Evolutionary conservation across 108 stramenopile species (phyloP), one percentile per base, ranked within the genome.

Genomic region (Chaetoceros tenuissimus): DNA sequence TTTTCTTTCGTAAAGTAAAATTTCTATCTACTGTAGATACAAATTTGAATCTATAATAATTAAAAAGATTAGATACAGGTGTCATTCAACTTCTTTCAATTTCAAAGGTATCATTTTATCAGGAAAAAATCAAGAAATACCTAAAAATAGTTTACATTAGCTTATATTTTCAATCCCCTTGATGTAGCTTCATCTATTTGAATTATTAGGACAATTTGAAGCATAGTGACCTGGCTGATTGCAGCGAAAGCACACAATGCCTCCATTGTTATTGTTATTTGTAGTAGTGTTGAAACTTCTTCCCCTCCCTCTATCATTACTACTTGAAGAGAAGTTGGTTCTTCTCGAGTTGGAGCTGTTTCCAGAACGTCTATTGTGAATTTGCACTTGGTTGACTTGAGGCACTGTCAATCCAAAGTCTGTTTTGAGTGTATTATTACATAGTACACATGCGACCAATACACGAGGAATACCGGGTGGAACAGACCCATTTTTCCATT

Each of bases 401-500:
- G 90, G 90, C 13, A 92, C 57, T 5, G 57, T 45, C 24, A 93
- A 75, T 27, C 83, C 44, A 55, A 89, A 55, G 25, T 88, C 86
- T 54, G 66, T 64, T 55, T 73, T 77, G 47, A 93, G 82, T 3
- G 57, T 48, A 21, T 69, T 51, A 65, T 94, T 84, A 59, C 92
- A 94, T 8, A 94, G 63, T 31, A 89, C 51, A 59, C 92, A 94
- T 25, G 67, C 68, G 10, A 65, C 73, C 31, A 58, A 59, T 59
- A 74, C 75, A 2, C 68, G 60, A 27, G 79, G 84, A 40, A 83
- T 71, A 52, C 85, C 84, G 2, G 87, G 84, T 26, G 86, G 92
- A n/a, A 89, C 87, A 55, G 78, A 81, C 5, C 88, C 92, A 25
- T 75, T 65, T 30, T 74, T 87, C 84, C 86, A 89, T 21, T 60